These are phyloP conservation scores for Echeveria elegans DNA, from an alignment of 164 flowering plant genomes.

Conservation along the genomic window DNA sequence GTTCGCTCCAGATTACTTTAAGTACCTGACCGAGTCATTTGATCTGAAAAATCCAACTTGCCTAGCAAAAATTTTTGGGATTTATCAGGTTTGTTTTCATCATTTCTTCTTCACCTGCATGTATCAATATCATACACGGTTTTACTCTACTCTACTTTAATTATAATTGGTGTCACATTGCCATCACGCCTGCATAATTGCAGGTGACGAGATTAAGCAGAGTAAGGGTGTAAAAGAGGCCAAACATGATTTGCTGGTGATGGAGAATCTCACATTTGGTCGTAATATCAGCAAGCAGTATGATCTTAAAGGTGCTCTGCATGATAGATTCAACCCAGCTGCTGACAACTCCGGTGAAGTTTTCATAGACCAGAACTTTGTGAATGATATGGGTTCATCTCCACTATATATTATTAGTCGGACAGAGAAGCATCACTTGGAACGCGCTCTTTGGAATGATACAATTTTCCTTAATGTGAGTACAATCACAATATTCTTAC, in stretches of 20 bases:
- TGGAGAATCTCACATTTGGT: slow-evolving; percentile 84
- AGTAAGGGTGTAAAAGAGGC: slow-evolving; percentile 59
- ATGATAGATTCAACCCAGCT: slow-evolving; percentile 49
- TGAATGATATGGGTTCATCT: slow-evolving; percentile 65
- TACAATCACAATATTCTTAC: neutral
- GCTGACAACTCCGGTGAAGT: slow-evolving; percentile 54
- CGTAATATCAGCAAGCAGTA: slow-evolving; percentile 55
- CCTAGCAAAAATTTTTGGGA: slow-evolving; percentile 88
- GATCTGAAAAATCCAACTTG: slow-evolving; percentile 68
- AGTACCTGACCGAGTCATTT: slow-evolving; percentile 58
- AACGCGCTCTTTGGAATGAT: slow-evolving; percentile 91
- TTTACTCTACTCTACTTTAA: too few relatives aligned
- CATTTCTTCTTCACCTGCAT: neutral
- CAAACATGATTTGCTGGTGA: slow-evolving; percentile 73
- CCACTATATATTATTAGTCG: slow-evolving; percentile 68
- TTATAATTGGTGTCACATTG: neutral
- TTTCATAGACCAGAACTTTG: slow-evolving; percentile 85
- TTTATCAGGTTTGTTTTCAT: slow-evolving; percentile 67
- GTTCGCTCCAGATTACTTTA: slow-evolving; percentile 77
- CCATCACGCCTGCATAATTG: slow-evolving; percentile 8
- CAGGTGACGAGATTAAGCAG: slow-evolving; percentile 56
- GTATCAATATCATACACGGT: too few relatives aligned
- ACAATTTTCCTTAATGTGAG: slow-evolving; percentile 88
- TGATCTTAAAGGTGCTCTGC: slow-evolving; percentile 91
- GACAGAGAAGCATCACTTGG: slow-evolving; percentile 50